A percentile compares a stretch with the other conserved stretches of the same genome.
Evolutionary conservation across 2,329 filamentous ascomycete genomes (phyloP).

Genomic region (Hypoxylon sp.): DNA sequence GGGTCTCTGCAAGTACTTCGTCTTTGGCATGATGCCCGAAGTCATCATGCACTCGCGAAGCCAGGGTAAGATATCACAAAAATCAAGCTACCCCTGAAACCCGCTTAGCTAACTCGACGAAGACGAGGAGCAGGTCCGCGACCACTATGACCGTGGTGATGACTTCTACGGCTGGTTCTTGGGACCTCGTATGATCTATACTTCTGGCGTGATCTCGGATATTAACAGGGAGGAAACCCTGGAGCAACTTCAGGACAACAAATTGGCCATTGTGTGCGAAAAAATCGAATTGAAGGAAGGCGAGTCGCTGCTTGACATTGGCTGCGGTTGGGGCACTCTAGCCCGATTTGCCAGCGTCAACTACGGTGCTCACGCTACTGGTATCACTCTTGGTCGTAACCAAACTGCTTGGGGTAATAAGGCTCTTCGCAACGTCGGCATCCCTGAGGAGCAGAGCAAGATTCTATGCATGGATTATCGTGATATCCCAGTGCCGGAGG

Average conservation of each 20-base stretch:
- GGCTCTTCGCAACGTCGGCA: constrained; percentile 82
- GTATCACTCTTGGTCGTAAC: constrained; percentile 94
- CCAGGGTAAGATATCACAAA: constrained; percentile 70
- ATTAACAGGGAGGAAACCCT: constrained; percentile 88
- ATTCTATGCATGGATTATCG: constrained; percentile 98
- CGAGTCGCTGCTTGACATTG: constrained; percentile 90
- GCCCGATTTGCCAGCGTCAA: constrained; percentile 92
- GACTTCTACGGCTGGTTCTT: constrained; percentile 99
- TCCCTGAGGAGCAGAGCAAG: constrained; percentile 87
- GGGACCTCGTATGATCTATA: constrained; percentile 98
- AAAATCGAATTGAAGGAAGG: constrained; percentile 88
- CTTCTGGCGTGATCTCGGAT: constrained; percentile 92
- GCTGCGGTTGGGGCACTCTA: constrained; percentile 97
- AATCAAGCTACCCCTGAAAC: background rate
- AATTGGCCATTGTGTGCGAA: constrained; percentile 93
- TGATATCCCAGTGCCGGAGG: constrained; percentile 84
- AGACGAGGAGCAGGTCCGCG: constrained; percentile 98
- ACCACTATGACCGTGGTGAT: constrained; percentile 97
- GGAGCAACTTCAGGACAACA: constrained; percentile 98
- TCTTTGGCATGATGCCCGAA: constrained; percentile 88
- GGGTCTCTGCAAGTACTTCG: constrained; percentile 86
- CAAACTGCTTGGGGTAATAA: constrained; percentile 97
- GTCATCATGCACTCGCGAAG: constrained; percentile 92
- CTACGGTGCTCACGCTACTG: constrained; percentile 87
- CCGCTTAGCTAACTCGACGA: constrained; percentile 26